phyloP scores from a whole-genome alignment of 73 alveolate species.

The Paramecium sexaurelia region DNA sequence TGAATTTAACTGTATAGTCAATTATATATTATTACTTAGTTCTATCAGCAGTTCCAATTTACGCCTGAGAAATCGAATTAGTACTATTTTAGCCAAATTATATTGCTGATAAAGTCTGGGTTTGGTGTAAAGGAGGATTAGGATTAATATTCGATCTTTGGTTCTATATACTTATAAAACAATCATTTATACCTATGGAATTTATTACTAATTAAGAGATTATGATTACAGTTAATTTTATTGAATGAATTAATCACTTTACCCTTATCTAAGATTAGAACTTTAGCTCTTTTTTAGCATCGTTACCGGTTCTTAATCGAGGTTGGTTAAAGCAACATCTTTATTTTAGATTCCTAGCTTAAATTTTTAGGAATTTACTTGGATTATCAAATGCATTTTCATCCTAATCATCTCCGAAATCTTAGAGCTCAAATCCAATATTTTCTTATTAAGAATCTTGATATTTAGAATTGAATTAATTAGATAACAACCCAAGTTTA shows the following conservation, averaged over 20 bases:
- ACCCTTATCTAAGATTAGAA: background rate
- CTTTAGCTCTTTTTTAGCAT: background rate
- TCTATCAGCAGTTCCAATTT: background rate
- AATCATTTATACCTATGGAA: background rate
- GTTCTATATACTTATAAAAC: background rate
- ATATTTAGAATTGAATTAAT: background rate
- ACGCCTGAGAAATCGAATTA: background rate
- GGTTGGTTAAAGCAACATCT: background rate
- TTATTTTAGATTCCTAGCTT: background rate
- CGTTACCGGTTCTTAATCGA: background rate
- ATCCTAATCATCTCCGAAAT: slow-evolving; percentile 7
- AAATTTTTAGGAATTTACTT: background rate
- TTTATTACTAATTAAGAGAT: background rate
- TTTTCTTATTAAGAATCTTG: background rate
- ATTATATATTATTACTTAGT: background rate
- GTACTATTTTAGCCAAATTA: background rate
- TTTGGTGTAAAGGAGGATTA: background rate
- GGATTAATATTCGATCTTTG: background rate
- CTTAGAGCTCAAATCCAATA: background rate
- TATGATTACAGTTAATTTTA: background rate
- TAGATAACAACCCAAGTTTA: background rate
- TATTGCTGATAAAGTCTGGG: background rate
- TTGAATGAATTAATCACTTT: background rate
- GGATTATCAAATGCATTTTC: background rate
- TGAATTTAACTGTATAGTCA: background rate